Evolutionary conservation across 2,329 filamentous ascomycete genomes (phyloP).

Genomic region (Neurospora sp.): DNA sequence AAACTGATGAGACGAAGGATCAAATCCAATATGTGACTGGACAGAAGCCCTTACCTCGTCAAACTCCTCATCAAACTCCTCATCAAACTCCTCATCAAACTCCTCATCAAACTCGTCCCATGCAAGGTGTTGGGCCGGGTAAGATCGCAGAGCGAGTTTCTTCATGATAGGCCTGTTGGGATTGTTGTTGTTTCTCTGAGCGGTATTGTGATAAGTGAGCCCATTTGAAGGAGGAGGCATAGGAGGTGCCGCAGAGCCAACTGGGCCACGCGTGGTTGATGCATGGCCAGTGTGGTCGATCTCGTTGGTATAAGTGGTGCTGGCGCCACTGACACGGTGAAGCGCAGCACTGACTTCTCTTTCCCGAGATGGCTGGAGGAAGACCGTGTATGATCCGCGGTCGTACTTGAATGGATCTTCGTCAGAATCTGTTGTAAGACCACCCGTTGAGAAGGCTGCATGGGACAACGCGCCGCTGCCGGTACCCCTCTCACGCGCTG

Average conservation of each 20-base stretch:
- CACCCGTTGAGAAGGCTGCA: constrained; percentile 20
- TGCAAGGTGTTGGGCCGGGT: not conserved
- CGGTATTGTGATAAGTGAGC: not conserved
- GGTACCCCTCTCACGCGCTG: not conserved
- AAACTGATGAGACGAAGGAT: not conserved
- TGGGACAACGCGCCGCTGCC: constrained; percentile 3
- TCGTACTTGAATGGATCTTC: constrained; percentile 39
- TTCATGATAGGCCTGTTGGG: not conserved
- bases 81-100: not conserved
- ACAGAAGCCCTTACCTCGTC: not conserved
- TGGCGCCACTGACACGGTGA: constrained; percentile 20
- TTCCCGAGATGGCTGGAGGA: constrained; percentile 30
- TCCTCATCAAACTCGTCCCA: not conserved
- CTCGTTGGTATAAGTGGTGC: constrained; percentile 15
- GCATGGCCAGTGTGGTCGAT: constrained; percentile 16
- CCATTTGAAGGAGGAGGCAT: not conserved
- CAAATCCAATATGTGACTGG: not conserved
- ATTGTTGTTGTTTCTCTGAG: not conserved
- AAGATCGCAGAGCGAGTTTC: not conserved
- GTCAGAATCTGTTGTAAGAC: constrained; percentile 24
- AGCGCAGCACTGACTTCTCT: constrained; percentile 34
- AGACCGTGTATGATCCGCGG: constrained; percentile 26
- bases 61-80: too few relatives aligned
- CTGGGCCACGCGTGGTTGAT: constrained; percentile 8
- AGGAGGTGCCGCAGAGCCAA: not conserved